Evolutionary conservation across 31 red algal species (phyloP).

Genomic region (Porphyra umbilicalis): DNA sequence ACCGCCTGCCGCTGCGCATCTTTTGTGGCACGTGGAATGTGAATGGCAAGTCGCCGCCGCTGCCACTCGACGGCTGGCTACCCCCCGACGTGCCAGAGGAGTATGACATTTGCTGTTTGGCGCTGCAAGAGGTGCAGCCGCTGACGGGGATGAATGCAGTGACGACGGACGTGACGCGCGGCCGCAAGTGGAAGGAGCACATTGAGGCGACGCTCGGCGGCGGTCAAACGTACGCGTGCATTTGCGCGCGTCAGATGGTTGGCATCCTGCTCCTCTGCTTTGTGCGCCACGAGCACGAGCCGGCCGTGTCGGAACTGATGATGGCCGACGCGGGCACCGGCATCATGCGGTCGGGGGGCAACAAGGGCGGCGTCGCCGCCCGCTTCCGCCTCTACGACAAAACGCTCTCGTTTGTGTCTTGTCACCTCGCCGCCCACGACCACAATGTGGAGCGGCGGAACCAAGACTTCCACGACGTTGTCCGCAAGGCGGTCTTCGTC

Average conservation of each 20-base stretch:
- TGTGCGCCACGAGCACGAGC: constrained; percentile 58
- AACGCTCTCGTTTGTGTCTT: constrained; percentile 71
- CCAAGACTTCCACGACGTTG: constrained; percentile 81
- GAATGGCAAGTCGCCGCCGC: constrained; percentile 45
- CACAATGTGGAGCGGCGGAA: constrained; percentile 80
- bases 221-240: constrained; percentile 22
- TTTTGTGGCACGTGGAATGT: constrained; percentile 98
- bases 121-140: constrained; percentile 87
- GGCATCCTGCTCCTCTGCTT: constrained; percentile 88
- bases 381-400: constrained; percentile 79
- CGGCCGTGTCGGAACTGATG: constrained; percentile 52
- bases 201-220: constrained; percentile 44
- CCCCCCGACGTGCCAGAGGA: constrained; percentile 25
- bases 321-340: constrained; percentile 73
- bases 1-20: constrained; percentile 40
- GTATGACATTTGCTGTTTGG: constrained; percentile 72
- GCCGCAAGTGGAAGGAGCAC: constrained; percentile 47
- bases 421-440: constrained; percentile 84
- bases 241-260: constrained; percentile 74
- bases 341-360: constrained; percentile 73
- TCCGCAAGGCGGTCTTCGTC: constrained; percentile 78
- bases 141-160: constrained; percentile 76
- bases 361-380: constrained; percentile 92
- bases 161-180: constrained; percentile 46
- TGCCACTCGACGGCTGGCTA: constrained; percentile 32